A percentile compares a stretch with the other conserved stretches of the same genome.
Evolutionary conservation across 352 stramenopile genomes (phyloP).

Genomic region (Globisporangium apiculatum): DNA sequence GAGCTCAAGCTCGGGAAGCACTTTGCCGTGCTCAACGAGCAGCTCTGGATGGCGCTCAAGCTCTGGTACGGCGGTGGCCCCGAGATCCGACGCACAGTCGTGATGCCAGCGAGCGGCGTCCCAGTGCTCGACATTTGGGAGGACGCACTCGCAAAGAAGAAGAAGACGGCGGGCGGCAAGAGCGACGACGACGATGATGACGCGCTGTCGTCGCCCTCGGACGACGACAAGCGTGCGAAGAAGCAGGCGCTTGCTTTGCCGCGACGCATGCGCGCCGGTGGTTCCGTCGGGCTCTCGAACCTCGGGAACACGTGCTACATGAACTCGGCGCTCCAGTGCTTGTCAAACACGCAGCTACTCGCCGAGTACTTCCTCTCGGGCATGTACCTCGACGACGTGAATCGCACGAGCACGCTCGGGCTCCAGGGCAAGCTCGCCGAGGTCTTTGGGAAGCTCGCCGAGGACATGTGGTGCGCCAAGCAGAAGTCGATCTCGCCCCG

Average conservation of each 20-base stretch:
- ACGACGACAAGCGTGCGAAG: slow-evolving; percentile 44
- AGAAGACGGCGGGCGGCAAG: slow-evolving; percentile 7
- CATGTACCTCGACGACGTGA: slow-evolving; percentile 92
- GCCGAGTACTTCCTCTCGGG: slow-evolving; percentile 94
- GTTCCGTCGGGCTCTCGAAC: slow-evolving; percentile 81
- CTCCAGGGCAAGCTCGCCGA: slow-evolving; percentile 92
- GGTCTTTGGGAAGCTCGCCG: slow-evolving; percentile 93
- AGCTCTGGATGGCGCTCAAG: slow-evolving; percentile 87
- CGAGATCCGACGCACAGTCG: slow-evolving; percentile 78
- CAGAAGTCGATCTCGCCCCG: slow-evolving; percentile 89
- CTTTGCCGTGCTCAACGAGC: slow-evolving; percentile 82
- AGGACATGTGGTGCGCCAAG: slow-evolving; percentile 94
- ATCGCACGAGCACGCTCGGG: slow-evolving; percentile 95
- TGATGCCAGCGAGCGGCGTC: slow-evolving; percentile 50
- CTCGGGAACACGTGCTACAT: slow-evolving; percentile 96
- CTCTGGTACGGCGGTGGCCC: slow-evolving; percentile 90
- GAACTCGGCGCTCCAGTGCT: slow-evolving; percentile 91
- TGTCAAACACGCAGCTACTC: slow-evolving; percentile 95
- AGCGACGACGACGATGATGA: slow-evolving; percentile 34
- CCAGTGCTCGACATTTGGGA: slow-evolving; percentile 79
- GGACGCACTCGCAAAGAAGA: slow-evolving; percentile 55
- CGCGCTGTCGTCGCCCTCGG: slow-evolving; percentile 29
- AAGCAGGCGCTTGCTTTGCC: slow-evolving; percentile 56
- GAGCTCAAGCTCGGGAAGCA: slow-evolving; percentile 78
- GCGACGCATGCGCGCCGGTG: slow-evolving; percentile 68